These are phyloP conservation scores for Trichophyton rubrum DNA, from an alignment of 2,329 filamentous ascomycete genomes.

Conservation along the genomic window DNA sequence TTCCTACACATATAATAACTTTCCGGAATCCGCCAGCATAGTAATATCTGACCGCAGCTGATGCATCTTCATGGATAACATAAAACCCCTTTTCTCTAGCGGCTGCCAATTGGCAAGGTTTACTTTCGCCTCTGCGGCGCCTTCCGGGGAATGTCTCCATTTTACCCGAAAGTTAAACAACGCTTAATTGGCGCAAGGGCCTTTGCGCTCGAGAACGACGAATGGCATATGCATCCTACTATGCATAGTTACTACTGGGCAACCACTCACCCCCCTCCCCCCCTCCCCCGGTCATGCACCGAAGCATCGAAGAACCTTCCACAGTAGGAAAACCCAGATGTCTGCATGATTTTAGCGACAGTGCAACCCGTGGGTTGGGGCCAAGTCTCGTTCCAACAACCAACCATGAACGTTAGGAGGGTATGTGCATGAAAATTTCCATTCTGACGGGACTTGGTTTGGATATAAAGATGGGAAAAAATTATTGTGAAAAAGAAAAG, in stretches of 20 bases:
- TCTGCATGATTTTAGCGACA: neutral
- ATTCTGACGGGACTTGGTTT: neutral
- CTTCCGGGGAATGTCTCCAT: neutral
- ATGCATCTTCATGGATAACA: neutral
- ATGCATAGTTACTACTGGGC: neutral
- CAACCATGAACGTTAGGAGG: neutral
- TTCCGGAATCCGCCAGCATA: neutral
- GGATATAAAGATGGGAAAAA: neutral
- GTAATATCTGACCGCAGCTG: neutral
- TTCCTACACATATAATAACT: neutral
- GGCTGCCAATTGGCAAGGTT: neutral
- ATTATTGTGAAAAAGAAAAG: neutral
- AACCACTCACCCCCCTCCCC: neutral
- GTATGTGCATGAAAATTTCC: constrained; percentile 2
- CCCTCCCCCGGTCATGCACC: too few relatives aligned
- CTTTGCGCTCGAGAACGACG: neutral
- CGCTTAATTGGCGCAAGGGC: neutral
- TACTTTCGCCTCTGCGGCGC: neutral
- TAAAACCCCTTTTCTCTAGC: neutral
- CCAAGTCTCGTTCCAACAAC: neutral
- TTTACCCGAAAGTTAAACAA: neutral
- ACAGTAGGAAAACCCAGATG: neutral
- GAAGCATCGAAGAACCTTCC: neutral
- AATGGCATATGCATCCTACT: neutral
- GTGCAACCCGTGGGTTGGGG: neutral